These are phyloP conservation scores for Eutypella sp. DNA, from an alignment of 2,329 filamentous ascomycete species.

Conservation along the genomic window DNA sequence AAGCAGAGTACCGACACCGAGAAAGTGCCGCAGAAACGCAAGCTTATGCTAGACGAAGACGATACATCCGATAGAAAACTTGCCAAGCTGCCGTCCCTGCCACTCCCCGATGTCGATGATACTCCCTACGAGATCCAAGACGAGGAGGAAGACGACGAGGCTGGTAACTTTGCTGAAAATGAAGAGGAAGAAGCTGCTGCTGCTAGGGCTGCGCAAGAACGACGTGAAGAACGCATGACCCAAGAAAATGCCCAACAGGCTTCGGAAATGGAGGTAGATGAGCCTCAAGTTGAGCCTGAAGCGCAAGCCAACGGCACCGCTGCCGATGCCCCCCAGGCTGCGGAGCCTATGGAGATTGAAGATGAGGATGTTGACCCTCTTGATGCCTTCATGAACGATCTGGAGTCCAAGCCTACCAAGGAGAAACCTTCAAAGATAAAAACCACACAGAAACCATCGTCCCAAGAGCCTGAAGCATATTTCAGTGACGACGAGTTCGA, in stretches of 20 bases:
- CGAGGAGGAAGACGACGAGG: conserved; percentile 62
- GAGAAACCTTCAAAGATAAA: conserved; percentile 26
- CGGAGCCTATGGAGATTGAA: conserved; percentile 54
- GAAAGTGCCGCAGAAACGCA: conserved; percentile 65
- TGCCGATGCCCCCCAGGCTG: conserved; percentile 16
- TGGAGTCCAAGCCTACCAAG: conserved; percentile 39
- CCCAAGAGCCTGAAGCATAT: conserved; percentile 73
- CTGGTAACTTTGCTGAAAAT: conserved; percentile 70
- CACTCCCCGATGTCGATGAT: conserved; percentile 58
- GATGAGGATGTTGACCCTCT: conserved; percentile 77
- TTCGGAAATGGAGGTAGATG: conserved; percentile 35
- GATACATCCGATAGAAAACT: conserved; percentile 83
- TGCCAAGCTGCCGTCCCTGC: conserved; percentile 78
- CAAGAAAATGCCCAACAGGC: conserved; percentile 46
- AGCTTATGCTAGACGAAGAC: conserved; percentile 82
- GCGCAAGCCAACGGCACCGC: conserved; percentile 18
- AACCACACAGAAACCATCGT: conserved; percentile 41
- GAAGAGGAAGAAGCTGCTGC: conserved; percentile 87
- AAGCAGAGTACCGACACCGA: conserved; percentile 62
- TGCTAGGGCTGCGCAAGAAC: conserved; percentile 78
- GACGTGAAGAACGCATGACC: conserved; percentile 66
- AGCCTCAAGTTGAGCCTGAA: conserved; percentile 18
- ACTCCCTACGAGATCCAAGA: conserved; percentile 56
- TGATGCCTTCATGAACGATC: conserved; percentile 91
- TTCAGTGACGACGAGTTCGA: conserved; percentile 80